phyloP scores from a whole-genome alignment of 495 filamentous ascomycete species.

The Annulohypoxylon bovei region DNA sequence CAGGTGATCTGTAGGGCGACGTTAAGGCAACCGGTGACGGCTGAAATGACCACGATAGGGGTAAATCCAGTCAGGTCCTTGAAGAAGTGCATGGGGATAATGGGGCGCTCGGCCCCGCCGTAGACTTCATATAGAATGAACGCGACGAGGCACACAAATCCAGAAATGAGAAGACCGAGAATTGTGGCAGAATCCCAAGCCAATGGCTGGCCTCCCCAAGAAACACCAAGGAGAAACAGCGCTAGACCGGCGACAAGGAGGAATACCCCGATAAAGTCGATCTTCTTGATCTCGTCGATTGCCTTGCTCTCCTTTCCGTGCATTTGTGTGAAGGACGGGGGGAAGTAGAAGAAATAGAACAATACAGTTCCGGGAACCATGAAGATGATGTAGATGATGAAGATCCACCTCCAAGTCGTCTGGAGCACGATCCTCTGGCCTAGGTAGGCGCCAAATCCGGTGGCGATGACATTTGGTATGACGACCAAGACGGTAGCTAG shows the following conservation, averaged over 20 bases:
- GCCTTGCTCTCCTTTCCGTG: constrained; percentile 37
- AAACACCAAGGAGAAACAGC: constrained; percentile 58
- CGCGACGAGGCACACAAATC: constrained; percentile 49
- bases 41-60: constrained; percentile 48
- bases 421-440: constrained; percentile 33
- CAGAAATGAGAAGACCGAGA: constrained; percentile 55
- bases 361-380: constrained; percentile 38
- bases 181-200: constrained; percentile 56
- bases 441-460: constrained; percentile 38
- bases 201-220: constrained; percentile 59
- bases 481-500: constrained; percentile 48
- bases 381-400: constrained; percentile 51
- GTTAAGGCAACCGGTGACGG: constrained; percentile 42
- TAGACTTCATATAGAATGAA: constrained; percentile 56
- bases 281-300: constrained; percentile 44
- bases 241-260: constrained; percentile 50
- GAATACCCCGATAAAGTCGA: constrained; percentile 54
- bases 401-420: constrained; percentile 57
- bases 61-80: constrained; percentile 50
- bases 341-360: constrained; percentile 50
- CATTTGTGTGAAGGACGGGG: constrained; percentile 45
- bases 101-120: constrained; percentile 41
- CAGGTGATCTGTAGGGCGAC: constrained; percentile 33
- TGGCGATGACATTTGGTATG: constrained; percentile 51
- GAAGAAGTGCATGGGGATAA: constrained; percentile 56